Percentiles rank a stretch among this genome's conserved stretches.
phyloP scores from a whole-genome alignment of 2,329 filamentous ascomycete genomes.

The Penicillium sp. region DNA sequence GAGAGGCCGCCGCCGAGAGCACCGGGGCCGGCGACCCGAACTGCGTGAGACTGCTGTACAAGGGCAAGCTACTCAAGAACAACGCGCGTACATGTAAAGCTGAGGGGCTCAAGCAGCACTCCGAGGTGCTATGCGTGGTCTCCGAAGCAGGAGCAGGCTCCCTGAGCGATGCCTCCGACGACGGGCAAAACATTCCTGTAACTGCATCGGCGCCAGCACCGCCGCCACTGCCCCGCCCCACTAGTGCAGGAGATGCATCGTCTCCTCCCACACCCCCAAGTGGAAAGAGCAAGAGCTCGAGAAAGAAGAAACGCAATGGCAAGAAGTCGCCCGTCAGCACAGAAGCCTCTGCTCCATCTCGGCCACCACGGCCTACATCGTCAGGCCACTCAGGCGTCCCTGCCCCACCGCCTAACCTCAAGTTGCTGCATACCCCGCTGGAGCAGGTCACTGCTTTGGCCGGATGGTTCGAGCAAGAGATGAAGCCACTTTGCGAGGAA shows the following conservation, averaged over 20 bases:
- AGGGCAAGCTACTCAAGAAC: slow-evolving; percentile 47
- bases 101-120: slow-evolving; percentile 51
- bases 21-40: slow-evolving; percentile 38
- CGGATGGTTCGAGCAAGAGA: slow-evolving; percentile 38
- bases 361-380: slow-evolving; percentile 15
- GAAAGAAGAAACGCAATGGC: slow-evolving; percentile 30
- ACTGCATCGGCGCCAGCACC: slow-evolving; percentile 2
- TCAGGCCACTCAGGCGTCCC: slow-evolving; percentile 23
- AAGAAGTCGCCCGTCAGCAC: slow-evolving; percentile 12
- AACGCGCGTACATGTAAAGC: slow-evolving; percentile 41
- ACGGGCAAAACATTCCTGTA: slow-evolving; percentile 13
- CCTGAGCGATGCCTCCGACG: slow-evolving; percentile 36
- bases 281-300: slow-evolving; percentile 23
- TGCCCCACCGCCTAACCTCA: slow-evolving; percentile 37
- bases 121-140: slow-evolving; percentile 49
- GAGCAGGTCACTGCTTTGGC: slow-evolving; percentile 43
- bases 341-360: slow-evolving; percentile 21
- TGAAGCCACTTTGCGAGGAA: slow-evolving; percentile 40
- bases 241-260: slow-evolving; percentile 23
- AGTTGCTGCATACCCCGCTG: slow-evolving; percentile 31
- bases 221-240: slow-evolving; percentile 9
- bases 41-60: slow-evolving; percentile 48
- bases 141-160: slow-evolving; percentile 39
- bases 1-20: slow-evolving; percentile 41
- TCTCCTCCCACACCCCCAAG: slow-evolving; percentile 12